These are phyloP conservation scores for Fusarium verrucosum DNA, from an alignment of 2,329 filamentous ascomycete species.

Conservation along the genomic window DNA sequence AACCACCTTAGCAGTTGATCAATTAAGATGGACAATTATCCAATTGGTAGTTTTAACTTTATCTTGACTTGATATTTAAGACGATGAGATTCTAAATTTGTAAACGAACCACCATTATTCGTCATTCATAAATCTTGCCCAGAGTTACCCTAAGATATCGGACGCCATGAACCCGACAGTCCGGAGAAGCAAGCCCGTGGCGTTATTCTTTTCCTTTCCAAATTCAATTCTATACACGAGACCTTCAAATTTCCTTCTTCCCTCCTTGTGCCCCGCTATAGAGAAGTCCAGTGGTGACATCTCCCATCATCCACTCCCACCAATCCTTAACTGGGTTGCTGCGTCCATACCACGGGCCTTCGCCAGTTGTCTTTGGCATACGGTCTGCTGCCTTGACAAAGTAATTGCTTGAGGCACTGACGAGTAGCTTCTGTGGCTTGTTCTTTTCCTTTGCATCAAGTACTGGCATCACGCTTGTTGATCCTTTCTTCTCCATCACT, in stretches of 20 bases:
- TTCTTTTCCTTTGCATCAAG: conserved; percentile 42
- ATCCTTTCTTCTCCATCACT: conserved; percentile 59
- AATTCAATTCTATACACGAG: not conserved
- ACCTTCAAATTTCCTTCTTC: conserved; percentile 38
- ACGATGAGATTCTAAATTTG: not conserved
- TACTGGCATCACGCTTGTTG: conserved; percentile 57
- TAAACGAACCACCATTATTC: not conserved
- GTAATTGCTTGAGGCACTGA: conserved; percentile 48
- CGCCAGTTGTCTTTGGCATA: conserved; percentile 50
- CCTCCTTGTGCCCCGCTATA: conserved; percentile 40
- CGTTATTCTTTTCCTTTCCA: not conserved
- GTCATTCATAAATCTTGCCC: conserved; percentile 1
- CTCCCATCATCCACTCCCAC: conserved; percentile 46
- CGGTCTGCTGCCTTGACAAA: conserved; percentile 50
- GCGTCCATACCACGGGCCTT: conserved; percentile 51
- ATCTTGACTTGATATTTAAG: not conserved
- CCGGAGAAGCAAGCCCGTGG: not conserved
- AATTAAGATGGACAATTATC: not conserved
- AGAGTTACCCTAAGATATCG: not conserved
- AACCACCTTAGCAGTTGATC: not conserved
- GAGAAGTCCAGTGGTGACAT: conserved; percentile 46
- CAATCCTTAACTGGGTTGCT: conserved; percentile 45
- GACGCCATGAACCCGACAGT: not conserved
- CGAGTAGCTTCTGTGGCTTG: conserved; percentile 41
- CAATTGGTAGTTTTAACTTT: not conserved